Evolutionary conservation across 495 filamentous ascomycete species (phyloP).

Genomic region (Lophiostoma macrostomum): DNA sequence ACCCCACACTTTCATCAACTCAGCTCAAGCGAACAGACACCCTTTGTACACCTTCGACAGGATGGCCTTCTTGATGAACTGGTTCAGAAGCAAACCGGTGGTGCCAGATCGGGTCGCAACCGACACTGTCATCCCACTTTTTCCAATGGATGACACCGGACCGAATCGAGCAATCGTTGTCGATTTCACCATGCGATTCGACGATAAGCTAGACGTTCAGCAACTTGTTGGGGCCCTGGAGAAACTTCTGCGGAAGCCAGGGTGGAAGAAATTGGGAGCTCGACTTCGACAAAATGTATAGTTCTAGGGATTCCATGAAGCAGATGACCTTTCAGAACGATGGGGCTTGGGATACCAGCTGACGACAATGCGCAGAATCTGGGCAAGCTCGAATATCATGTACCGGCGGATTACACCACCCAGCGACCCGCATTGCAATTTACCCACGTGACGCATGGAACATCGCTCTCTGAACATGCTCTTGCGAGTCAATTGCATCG

Average conservation of each 20-base stretch:
- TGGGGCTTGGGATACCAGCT: not conserved
- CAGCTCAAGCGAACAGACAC: too few species aligned
- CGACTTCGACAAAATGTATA: slow-evolving; percentile 12
- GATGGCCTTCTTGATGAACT: slow-evolving; percentile 7
- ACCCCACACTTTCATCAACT: too few species aligned
- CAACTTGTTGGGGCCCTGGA: slow-evolving; percentile 7
- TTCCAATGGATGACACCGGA: slow-evolving; percentile 4
- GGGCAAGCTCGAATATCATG: slow-evolving; percentile 15
- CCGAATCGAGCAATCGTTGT: not conserved
- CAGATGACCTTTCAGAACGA: not conserved
- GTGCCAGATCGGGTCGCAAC: slow-evolving; percentile 12
- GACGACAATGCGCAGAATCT: not conserved
- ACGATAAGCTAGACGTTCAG: slow-evolving; percentile 11
- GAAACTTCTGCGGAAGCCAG: slow-evolving; percentile 9
- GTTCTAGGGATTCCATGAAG: not conserved
- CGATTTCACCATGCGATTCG: slow-evolving; percentile 2
- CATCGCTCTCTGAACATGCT: not conserved
- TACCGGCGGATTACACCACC: not conserved
- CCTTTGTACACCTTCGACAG: too few species aligned
- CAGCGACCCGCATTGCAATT: not conserved
- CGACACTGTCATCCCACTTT: slow-evolving; percentile 8
- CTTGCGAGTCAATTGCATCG: not conserved
- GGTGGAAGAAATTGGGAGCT: slow-evolving; percentile 18
- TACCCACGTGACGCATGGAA: not conserved
- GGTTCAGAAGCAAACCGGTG: slow-evolving; percentile 7